Evolutionary conservation across 768 basidiomycete genomes (phyloP), one percentile per base, ranked within the genome.

Genomic region (Tulasnella calospora): DNA sequence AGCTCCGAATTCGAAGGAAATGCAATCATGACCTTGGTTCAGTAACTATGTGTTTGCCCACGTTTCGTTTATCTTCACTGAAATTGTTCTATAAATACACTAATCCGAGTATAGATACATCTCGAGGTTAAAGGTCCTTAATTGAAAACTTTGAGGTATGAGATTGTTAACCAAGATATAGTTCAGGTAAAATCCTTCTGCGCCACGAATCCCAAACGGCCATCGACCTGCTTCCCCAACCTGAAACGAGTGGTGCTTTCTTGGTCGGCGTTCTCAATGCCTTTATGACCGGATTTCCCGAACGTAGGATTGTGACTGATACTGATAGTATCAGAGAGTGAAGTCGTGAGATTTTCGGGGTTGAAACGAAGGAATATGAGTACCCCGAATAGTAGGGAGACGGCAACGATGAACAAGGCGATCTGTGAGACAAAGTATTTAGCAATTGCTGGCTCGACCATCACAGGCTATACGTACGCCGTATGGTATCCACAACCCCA

Each of bases 281-380:
- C 9, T 30, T 61, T 61, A 13, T n/a, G 57, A 12, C 9, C 57
- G 7, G 23, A n/a, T 2, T 13, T 61, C 1, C 3, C 57, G 23
- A 61, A n/a, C 6, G 57, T 30, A 61, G 57, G n/a, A 30, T 61
- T n/a, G 3, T 27, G 57, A 10, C 10, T 61, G 12, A 61, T 61
- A 13, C 57, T 61, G n/a, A 61, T n/a, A 21, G 57, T 61, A 13
- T 61, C 57, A 21, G 57, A 61, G 27, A 61, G 57, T 86, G 72
- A 83, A 84, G 23, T 87, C 87, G 85, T 90, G 89, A 61, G 57
- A 21, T 61, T 61, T n/a, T 61, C 21, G 57, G 57, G 57, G 23
- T 61, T 61, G 57, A 61, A 61, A 27, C 17, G 57, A 30, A 61
- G 57, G 57, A 61, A 61, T 3, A 61, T n/a, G 23, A 61, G 57